Base-by-base conservation (phyloP, 192 early-diverging fungal species). In the Coemansia sp. region DNA sequence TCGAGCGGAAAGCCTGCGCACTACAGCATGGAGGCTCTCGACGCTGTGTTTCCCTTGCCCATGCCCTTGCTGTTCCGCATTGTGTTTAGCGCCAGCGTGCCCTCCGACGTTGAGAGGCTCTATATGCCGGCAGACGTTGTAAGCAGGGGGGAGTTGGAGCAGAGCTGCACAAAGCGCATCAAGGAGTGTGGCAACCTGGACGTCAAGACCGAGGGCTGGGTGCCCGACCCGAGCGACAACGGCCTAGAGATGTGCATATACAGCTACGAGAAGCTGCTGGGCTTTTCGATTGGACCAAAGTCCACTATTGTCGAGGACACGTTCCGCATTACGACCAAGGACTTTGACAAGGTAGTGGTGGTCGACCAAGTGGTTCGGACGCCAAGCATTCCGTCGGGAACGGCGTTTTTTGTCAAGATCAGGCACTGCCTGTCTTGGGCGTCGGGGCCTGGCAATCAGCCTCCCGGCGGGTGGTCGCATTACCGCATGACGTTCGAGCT, bases 261-360 rank as follows among this genome's bases (percentile, higher is more conserved):
- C 50, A 76, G 58, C 2, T 83, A 83, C 40, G 74, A 76, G 14
- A 75, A 72, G 43, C 77, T 74, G 5, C 59, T 83, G 18, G 74
- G 74, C 8, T 76, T 76, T 36, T 66, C 82, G 0, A 80, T 83
- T 36, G 82, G 82, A 3, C 82, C 82, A 4, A 83, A 83, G 14
- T 76, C 72, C 27, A 70, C 82, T 1, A 50, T 41, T 8, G 74
- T 76, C 27, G 74, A 76, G 37, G 68, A 74, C 34, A 74, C 65
- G 37, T 72, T 71, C 36, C 58, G 65, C 36, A 64, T 81, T 26
- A 50, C 64, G 32, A 8, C 14, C 9, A 53, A 32, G 34, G 72
- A 78, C 46, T 78, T 78, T 65, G 65, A 41, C 24, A 11, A 24
- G 7, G 62, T 64, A 2, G 68, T 81, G 12, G 48, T 81, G 21